Percentiles rank a stretch among this genome's conserved stretches.
Evolutionary conservation across 306 rosid genomes (phyloP).

Genomic region (Citrullus mucosospermus): DNA sequence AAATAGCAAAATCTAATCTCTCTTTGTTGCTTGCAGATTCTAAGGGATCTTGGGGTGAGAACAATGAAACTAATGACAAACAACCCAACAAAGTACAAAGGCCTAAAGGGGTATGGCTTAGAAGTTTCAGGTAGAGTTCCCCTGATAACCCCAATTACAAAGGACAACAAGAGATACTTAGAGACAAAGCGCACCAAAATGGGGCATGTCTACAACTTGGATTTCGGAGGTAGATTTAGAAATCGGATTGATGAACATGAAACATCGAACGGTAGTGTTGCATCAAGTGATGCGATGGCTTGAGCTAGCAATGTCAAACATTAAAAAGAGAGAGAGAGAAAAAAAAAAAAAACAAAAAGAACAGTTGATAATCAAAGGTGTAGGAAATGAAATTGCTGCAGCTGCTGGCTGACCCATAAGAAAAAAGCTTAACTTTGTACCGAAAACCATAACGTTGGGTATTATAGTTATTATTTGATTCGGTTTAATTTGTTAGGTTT

Average conservation of each 20-base stretch:
- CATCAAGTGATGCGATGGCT: neutral
- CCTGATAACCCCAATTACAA: constrained; percentile 50
- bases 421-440: neutral
- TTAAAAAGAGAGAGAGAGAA: neutral
- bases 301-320: neutral
- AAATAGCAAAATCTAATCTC: neutral
- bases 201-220: constrained; percentile 55
- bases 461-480: neutral
- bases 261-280: neutral
- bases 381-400: neutral
- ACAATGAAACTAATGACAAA: constrained; percentile 87
- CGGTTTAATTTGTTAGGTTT: neutral
- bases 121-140: constrained; percentile 65
- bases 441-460: neutral
- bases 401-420: neutral
- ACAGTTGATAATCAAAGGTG: neutral
- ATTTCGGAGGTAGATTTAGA: constrained; percentile 19
- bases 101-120: constrained; percentile 83
- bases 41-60: constrained; percentile 66
- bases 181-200: constrained; percentile 68
- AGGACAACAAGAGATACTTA: constrained; percentile 55
- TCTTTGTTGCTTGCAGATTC: constrained; percentile 25
- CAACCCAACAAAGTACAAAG: constrained; percentile 74
- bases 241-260: constrained; percentile 19
- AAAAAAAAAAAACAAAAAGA: no score